Conservation (phyloP, 2,329 filamentous ascomycete genomes). For the Trichoderma sp. region DNA sequence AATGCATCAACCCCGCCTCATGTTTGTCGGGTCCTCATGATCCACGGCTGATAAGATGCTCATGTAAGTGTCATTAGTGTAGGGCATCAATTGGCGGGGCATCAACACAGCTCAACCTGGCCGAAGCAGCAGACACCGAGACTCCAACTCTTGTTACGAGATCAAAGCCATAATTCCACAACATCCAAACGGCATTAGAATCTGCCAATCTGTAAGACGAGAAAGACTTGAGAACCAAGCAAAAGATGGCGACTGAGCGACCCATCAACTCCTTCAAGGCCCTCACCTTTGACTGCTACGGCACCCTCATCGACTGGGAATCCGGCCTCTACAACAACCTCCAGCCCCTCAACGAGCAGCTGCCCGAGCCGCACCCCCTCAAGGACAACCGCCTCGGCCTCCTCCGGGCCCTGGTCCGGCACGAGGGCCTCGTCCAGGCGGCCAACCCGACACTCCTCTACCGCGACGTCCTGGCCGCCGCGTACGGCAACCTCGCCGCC, state of each 20-base stretch:
- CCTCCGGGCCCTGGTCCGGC: conserved; percentile 53
- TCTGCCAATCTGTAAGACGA: not conserved
- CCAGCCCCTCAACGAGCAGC: conserved; percentile 48
- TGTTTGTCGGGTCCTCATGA: not conserved
- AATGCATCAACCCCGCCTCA: not conserved
- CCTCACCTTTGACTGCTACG: conserved; percentile 77
- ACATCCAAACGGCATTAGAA: not conserved
- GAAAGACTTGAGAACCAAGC: not conserved
- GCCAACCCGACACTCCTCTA: conserved; percentile 55
- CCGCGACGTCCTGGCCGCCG: conserved; percentile 45
- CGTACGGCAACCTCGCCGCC: conserved; percentile 45
- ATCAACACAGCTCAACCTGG: not conserved
- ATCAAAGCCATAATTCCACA: too few relatives aligned
- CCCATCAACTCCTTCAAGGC: conserved; percentile 40
- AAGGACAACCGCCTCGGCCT: conserved; percentile 45
- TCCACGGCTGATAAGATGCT: not conserved
- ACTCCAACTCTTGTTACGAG: too few relatives aligned
- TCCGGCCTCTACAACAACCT: conserved; percentile 62
- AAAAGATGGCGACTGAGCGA: conserved; percentile 29
- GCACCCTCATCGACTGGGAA: conserved; percentile 80
- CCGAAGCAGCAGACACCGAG: too few relatives aligned
- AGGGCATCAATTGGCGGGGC: conserved; percentile 1
- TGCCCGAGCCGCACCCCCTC: conserved; percentile 44
- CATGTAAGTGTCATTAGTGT: too few relatives aligned
- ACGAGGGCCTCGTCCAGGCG: conserved; percentile 54